Evolutionary conservation across 257 asterid species (phyloP), one percentile per base, ranked within the genome.

Genomic region (Solanum arcanum): DNA sequence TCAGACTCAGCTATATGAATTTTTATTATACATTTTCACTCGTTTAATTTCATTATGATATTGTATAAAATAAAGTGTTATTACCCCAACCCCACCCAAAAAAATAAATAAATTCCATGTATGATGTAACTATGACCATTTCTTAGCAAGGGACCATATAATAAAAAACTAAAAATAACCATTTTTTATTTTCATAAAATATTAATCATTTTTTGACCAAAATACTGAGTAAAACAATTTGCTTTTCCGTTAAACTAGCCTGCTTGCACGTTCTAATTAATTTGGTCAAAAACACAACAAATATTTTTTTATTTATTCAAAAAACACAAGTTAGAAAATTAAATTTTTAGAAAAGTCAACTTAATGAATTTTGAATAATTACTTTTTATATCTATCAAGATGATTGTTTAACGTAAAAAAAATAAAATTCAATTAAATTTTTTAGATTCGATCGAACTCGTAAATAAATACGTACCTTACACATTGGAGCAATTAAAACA

Each of bases 401-500:
- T 16, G 0, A 52, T 52, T 52, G 0, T 16, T 16, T 52, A 52
- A 52, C 2, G 0, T 6, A 68, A 27, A 29, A 12, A 27, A 3
- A 69, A n/a, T n/a, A n/a, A 29, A 7, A 12, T 8, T 6, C 5
- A 18, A 3, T 1, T 11, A 70, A 31, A 16, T 0, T 4, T 16
- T 8, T 5, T 16, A 9, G 2, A 69, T 31, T 15, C 0, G 1
- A 18, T 14, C 41, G 1, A 69, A 29, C 62, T 33, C 6, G 3
- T 1, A 29, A 29, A 69, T 31, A 20, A 76, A 52, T 6, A 80
- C 88, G 16, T 68, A 90, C 98, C 94, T 94, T 94, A 47, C 94
- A 92, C 94, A 92, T 91, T 15, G 98, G 98, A 52, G 98, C 96
- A 41, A 94, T 86, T 47, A 94, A 87, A 62, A 94, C 88, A 8